Evolutionary conservation across 495 filamentous ascomycete species (phyloP).

Genomic region (Friedmanniomyces simplex): DNA sequence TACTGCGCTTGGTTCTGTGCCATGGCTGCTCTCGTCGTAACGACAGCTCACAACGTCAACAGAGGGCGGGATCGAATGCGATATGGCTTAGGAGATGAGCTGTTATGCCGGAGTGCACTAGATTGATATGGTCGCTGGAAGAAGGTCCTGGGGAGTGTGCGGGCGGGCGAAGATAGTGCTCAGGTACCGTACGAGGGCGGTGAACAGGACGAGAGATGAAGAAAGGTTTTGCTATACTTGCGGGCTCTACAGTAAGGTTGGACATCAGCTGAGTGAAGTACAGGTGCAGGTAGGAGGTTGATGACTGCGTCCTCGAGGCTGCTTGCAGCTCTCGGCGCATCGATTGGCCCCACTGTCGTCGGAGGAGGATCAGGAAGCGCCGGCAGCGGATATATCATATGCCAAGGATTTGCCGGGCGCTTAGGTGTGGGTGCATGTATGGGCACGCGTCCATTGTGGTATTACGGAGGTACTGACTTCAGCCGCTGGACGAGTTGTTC

Average conservation of each 20-base stretch:
- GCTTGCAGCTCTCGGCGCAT: not conserved
- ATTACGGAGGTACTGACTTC: too few relatives aligned
- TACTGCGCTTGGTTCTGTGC: slow-evolving; percentile 21
- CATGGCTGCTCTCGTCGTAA: not conserved
- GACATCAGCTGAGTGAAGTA: not conserved
- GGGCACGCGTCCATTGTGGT: too few relatives aligned
- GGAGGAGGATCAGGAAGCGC: not conserved
- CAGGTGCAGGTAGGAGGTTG: not conserved
- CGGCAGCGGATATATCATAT: too few relatives aligned
- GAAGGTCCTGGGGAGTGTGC: too few relatives aligned
- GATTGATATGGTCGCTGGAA: too few relatives aligned
- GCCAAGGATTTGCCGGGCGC: too few relatives aligned
- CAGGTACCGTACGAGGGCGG: not conserved
- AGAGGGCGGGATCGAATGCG: too few relatives aligned
- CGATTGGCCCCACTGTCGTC: not conserved
- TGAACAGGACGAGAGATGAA: not conserved
- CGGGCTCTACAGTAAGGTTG: not conserved
- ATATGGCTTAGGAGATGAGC: too few relatives aligned
- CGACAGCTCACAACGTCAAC: not conserved
- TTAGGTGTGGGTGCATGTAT: too few relatives aligned
- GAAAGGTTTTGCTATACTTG: not conserved
- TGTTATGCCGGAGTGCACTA: too few relatives aligned
- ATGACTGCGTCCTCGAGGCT: not conserved
- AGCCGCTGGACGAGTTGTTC: too few relatives aligned
- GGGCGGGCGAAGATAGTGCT: not conserved